Evolutionary conservation across 768 basidiomycete species (phyloP).

Genomic region (Cubamyces lactineus): DNA sequence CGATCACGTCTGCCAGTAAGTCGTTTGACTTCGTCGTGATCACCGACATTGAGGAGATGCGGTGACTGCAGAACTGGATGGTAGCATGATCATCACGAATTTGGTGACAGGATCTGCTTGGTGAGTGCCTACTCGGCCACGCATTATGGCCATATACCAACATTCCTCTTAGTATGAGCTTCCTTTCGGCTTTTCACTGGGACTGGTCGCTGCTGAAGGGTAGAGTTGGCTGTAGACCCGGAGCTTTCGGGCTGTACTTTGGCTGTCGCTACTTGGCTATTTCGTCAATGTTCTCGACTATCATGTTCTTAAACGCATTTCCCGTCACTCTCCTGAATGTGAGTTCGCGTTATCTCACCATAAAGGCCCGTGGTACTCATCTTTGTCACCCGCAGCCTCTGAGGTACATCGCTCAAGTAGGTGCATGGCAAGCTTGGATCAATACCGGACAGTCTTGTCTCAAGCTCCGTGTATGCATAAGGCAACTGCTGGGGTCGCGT

Average conservation of each 20-base stretch:
- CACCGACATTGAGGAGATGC: neutral
- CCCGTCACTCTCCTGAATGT: neutral
- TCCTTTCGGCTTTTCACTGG: constrained; percentile 6
- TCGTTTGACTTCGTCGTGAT: neutral
- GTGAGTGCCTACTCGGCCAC: neutral
- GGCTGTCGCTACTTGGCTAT: constrained; percentile 16
- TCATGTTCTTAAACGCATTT: constrained; percentile 8
- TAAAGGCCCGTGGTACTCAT: neutral
- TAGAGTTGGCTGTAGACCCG: constrained; percentile 7
- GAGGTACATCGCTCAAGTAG: neutral
- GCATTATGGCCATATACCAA: neutral
- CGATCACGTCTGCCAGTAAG: constrained; percentile 3
- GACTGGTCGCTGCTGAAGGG: constrained; percentile 7
- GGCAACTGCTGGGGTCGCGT: neutral
- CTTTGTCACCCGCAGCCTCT: neutral
- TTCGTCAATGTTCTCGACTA: neutral
- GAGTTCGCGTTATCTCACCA: neutral
- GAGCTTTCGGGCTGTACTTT: constrained; percentile 11
- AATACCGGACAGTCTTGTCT: neutral
- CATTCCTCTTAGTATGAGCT: constrained; percentile 1
- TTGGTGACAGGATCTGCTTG: constrained; percentile 11
- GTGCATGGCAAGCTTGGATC: neutral
- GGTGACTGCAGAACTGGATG: neutral
- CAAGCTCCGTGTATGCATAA: neutral
- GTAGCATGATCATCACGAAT: constrained; percentile 3